Base-by-base conservation (phyloP, 352 stramenopile genomes). In the Phytopythium mirpurense region DNA sequence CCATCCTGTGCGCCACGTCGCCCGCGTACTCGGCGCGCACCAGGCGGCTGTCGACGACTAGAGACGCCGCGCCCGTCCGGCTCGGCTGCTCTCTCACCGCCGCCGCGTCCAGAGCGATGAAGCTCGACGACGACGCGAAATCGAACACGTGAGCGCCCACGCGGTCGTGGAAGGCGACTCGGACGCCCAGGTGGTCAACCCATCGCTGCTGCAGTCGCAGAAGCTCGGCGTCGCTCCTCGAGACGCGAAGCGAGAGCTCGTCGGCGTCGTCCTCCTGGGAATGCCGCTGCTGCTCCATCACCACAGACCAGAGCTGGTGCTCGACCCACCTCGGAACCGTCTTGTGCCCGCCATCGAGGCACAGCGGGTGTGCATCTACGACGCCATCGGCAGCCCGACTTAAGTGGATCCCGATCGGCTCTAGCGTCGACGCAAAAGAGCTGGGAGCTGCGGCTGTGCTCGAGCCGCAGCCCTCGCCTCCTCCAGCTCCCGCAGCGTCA, bases 1-100 rank as follows among this genome's bases (percentile, higher is more conserved):
- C 45, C 57, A 84, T 78, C 31, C 73, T 77, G n/a, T 74, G 63
- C 0, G 65, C 48, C 24, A 84, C 73, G 42, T 81, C 70, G 10
- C 74, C 67, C 8, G 66, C 62, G 35, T 80, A 84, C 43, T 79
- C 78, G 27, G 49, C 45, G 2, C 69, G 60, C 11, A 81, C 60
- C 2, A 56, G 51, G 42, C 66, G 68, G 23, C 70, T 34, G 51
- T 72, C 66, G 45, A 67, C 1, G n/a, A 26, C 24, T 32, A 32
- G 41, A 19, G 37, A 36, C 5, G 18, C 18, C 10, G 18, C 26
- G 23, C 10, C 8, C 10, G n/a, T 3, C 10, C 26, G 44, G 4
- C 12, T 24, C 0, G 26, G 7, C 18, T 6, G 26, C 18, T 23
- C 37, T 3, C 36, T 27, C 12, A 63, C 27, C 19, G 43, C 19